Conservation (phyloP, 2,329 filamentous ascomycete species). For the Aspergillus texensis region DNA sequence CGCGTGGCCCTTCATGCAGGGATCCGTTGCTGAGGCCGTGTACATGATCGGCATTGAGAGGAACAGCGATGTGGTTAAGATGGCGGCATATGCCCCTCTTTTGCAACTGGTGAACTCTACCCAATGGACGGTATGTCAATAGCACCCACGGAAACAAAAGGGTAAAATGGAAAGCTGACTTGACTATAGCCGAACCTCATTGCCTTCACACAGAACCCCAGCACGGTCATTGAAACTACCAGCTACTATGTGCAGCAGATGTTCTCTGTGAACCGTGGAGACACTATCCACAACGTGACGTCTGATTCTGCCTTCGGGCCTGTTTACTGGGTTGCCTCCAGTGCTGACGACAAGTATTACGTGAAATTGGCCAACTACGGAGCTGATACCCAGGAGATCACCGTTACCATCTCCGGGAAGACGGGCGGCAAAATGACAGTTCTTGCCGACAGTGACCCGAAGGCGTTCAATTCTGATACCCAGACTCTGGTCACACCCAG, state of each 20-base stretch:
- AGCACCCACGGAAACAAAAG: no score
- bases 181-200: constrained; percentile 30
- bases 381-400: constrained; percentile 21
- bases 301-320: constrained; percentile 26
- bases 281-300: constrained; percentile 25
- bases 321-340: constrained; percentile 34
- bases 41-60: constrained; percentile 56
- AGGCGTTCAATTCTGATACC: constrained; percentile 18
- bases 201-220: constrained; percentile 24
- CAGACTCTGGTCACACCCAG: constrained; percentile 17
- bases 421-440: constrained; percentile 20
- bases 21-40: constrained; percentile 66
- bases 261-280: constrained; percentile 29
- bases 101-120: constrained; percentile 33
- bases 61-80: constrained; percentile 35
- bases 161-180: not conserved
- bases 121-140: constrained; percentile 29
- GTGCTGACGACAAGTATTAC: constrained; percentile 18
- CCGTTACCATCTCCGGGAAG: constrained; percentile 21
- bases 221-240: constrained; percentile 25
- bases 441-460: constrained; percentile 22
- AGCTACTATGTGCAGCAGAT: constrained; percentile 35
- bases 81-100: constrained; percentile 33
- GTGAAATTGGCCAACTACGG: constrained; percentile 31
- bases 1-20: constrained; percentile 32